phyloP scores from a whole-genome alignment of 352 stramenopile species.

The Phytophthora sp. region DNA sequence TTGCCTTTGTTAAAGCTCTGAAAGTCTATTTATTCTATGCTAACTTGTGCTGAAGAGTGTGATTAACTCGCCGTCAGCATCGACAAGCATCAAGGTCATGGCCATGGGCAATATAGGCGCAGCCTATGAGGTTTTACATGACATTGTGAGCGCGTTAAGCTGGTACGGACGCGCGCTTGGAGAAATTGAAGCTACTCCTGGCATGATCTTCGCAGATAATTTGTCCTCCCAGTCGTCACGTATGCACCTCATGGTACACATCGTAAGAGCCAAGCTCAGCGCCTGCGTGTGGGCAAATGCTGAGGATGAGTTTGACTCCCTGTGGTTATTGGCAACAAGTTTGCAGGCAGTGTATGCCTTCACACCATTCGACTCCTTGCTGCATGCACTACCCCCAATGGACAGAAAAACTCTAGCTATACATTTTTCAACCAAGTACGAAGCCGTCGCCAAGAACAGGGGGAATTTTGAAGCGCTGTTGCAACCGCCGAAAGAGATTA shows the following conservation, averaged over 20 bases:
- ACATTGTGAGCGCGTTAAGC: slow-evolving; percentile 37
- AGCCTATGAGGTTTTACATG: slow-evolving; percentile 45
- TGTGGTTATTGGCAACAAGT: slow-evolving; percentile 39
- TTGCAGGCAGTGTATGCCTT: slow-evolving; percentile 42
- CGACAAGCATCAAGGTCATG: slow-evolving; percentile 25
- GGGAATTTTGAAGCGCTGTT: no score
- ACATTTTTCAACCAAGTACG: slow-evolving; percentile 34
- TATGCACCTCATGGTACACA: slow-evolving; percentile 35
- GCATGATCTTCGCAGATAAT: slow-evolving; percentile 11
- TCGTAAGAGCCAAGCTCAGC: slow-evolving; percentile 49
- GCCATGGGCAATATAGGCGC: slow-evolving; percentile 56
- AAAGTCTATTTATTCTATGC: neutral
- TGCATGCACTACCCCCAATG: slow-evolving; percentile 39
- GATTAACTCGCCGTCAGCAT: slow-evolving; percentile 28
- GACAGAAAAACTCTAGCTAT: slow-evolving; percentile 51
- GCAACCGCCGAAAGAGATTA: no score
- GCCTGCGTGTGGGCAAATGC: slow-evolving; percentile 56
- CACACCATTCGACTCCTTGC: slow-evolving; percentile 78
- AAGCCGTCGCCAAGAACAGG: neutral
- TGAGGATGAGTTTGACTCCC: slow-evolving; percentile 34
- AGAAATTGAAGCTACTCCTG: slow-evolving; percentile 4
- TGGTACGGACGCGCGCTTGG: slow-evolving; percentile 35
- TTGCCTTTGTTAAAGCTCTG: neutral
- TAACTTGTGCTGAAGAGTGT: slow-evolving; percentile 30
- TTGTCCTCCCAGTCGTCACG: slow-evolving; percentile 13